Percentiles rank a stretch among this genome's conserved stretches.
Conservation (phyloP, 1,139 yeast species). For the Nakaseomyces glabratus region DNA sequence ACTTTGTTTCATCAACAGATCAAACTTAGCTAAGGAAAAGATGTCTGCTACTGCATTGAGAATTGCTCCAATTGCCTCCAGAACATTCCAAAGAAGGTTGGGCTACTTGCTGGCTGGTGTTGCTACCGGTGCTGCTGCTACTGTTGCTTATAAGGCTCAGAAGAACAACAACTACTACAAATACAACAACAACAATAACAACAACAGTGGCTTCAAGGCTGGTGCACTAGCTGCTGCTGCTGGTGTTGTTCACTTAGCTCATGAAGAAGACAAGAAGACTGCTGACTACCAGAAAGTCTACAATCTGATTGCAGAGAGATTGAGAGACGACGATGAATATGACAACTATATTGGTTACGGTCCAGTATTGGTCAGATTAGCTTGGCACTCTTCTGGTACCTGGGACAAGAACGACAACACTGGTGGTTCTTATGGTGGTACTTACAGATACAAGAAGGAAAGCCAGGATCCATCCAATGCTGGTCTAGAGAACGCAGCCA, state of each 20-base stretch:
- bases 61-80: slow-evolving; percentile 10
- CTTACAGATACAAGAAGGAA: slow-evolving; percentile 67
- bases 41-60: neutral
- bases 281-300: slow-evolving; percentile 69
- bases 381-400: slow-evolving; percentile 75
- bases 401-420: slow-evolving; percentile 46
- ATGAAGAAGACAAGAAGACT: slow-evolving; percentile 17
- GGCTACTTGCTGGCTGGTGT: slow-evolving; percentile 15
- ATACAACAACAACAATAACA: slow-evolving; percentile 8
- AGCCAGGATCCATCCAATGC: slow-evolving; percentile 62
- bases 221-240: slow-evolving; percentile 18
- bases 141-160: slow-evolving; percentile 10
- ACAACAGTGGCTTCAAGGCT: slow-evolving; percentile 8
- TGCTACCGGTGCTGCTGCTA: slow-evolving; percentile 19
- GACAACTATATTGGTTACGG: slow-evolving; percentile 68
- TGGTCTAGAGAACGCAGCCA: slow-evolving; percentile 60
- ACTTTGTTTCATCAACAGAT: too few relatives aligned
- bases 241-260: slow-evolving; percentile 20
- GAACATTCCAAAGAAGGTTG: slow-evolving; percentile 14
- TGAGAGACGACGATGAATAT: slow-evolving; percentile 68
- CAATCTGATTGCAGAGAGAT: slow-evolving; percentile 66
- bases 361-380: slow-evolving; percentile 55
- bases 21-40: too few relatives aligned
- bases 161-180: slow-evolving; percentile 10
- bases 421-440: slow-evolving; percentile 83